Conservation (phyloP, 164 flowering plant genomes). For the Platanus orientalis region DNA sequence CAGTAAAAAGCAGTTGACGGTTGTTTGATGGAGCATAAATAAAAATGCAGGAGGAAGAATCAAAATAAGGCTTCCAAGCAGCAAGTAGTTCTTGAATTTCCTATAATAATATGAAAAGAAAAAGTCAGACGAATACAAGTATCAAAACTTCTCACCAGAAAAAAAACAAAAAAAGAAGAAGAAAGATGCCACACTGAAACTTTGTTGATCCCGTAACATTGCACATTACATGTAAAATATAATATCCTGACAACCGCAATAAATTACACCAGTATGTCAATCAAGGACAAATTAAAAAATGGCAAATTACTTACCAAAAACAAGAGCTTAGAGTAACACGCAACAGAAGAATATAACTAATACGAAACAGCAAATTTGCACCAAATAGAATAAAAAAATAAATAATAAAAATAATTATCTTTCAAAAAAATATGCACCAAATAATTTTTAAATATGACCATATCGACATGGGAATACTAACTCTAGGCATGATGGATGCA, state of each 20-base stretch:
- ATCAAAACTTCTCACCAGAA: neutral
- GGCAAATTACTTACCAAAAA: too few relatives aligned
- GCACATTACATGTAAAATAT: neutral
- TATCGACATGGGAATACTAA: neutral
- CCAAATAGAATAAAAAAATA: too few relatives aligned
- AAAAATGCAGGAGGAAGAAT: conserved; percentile 56
- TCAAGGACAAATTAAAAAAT: neutral
- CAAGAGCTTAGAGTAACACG: too few relatives aligned
- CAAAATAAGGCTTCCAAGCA: conserved; percentile 88
- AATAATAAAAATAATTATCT: too few relatives aligned
- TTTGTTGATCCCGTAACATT: neutral
- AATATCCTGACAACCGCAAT: neutral
- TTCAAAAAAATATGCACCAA: too few relatives aligned
- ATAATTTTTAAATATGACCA: too few relatives aligned
- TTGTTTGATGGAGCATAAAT: conserved; percentile 76
- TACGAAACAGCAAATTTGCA: neutral
- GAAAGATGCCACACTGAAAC: neutral
- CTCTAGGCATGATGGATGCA: too few relatives aligned
- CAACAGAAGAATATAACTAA: too few relatives aligned
- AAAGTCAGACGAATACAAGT: conserved; percentile 4
- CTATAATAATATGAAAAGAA: conserved; percentile 26
- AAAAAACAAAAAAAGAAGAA: too few relatives aligned
- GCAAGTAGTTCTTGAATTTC: conserved; percentile 77
- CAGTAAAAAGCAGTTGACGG: conserved; percentile 67
- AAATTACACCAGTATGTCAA: neutral